A percentile compares a stretch with the other conserved stretches of the same genome.
Evolutionary conservation across 192 early-diverging fungal genomes (phyloP).

Genomic region (Coemansia sp.): DNA sequence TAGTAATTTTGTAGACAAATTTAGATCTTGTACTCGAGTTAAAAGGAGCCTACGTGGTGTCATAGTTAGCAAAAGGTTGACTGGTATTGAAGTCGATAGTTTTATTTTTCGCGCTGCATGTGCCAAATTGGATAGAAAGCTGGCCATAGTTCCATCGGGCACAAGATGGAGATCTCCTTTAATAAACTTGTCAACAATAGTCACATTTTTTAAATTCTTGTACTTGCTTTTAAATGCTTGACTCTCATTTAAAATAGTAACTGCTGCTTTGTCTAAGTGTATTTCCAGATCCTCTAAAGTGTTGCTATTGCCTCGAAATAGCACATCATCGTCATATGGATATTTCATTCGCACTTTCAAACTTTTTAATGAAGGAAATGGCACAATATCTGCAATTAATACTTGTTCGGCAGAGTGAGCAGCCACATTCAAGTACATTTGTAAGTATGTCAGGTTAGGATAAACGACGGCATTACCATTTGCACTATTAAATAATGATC

Average conservation of each 20-base stretch:
- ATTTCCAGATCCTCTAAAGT: conserved; percentile 10
- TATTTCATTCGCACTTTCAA: background rate
- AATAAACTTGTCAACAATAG: background rate
- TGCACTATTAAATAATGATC: background rate
- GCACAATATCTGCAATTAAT: background rate
- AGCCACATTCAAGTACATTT: background rate
- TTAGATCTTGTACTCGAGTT: background rate
- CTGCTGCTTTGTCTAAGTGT: background rate
- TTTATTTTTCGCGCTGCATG: background rate
- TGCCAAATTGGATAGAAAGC: background rate
- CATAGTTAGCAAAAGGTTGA: background rate
- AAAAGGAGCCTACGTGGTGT: background rate
- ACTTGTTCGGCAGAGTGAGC: background rate
- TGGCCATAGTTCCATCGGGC: background rate
- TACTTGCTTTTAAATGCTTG: background rate
- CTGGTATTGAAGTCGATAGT: background rate
- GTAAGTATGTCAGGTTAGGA: conserved; percentile 1
- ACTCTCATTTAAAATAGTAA: background rate
- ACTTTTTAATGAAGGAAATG: background rate
- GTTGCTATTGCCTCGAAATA: conserved; percentile 13
- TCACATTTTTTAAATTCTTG: background rate
- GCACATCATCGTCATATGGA: conserved; percentile 10
- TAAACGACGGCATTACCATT: background rate
- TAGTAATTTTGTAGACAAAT: background rate
- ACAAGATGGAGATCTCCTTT: background rate